Conservation (phyloP, 495 filamentous ascomycete species). For the Haplographium delicatum region DNA sequence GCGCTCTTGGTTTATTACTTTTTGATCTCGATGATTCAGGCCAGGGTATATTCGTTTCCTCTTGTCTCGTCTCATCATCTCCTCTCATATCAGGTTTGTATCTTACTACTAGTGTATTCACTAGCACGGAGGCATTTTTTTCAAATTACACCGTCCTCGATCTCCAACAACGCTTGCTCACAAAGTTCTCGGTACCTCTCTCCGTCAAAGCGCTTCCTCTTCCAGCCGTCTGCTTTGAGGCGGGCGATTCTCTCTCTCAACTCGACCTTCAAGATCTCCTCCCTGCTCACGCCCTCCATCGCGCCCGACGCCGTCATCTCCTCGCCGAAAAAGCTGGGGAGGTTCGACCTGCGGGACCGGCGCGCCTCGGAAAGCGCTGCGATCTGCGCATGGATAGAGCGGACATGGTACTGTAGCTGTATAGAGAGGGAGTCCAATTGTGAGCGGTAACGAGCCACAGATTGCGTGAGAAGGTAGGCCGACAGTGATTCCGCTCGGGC, state of each 20-base stretch:
- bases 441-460: constrained; percentile 37
- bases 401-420: constrained; percentile 21
- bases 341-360: constrained; percentile 9
- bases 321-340: constrained; percentile 3
- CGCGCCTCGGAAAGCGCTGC: constrained; percentile 3
- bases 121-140: too few relatives aligned
- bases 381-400: constrained; percentile 14
- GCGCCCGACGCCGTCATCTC: neutral
- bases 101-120: too few relatives aligned
- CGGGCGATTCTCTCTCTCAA: constrained; percentile 39
- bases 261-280: constrained; percentile 28
- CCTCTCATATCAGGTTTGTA: too few relatives aligned
- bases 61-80: too few relatives aligned
- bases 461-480: constrained; percentile 34
- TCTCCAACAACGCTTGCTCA: constrained; percentile 39
- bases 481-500: constrained; percentile 8
- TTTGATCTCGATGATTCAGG: too few relatives aligned
- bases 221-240: constrained; percentile 40
- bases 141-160: constrained; percentile 19
- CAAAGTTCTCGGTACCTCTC: constrained; percentile 43
- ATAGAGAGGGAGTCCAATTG: constrained; percentile 35
- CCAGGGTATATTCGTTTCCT: too few relatives aligned
- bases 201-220: constrained; percentile 43
- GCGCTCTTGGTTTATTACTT: too few relatives aligned
- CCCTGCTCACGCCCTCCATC: constrained; percentile 10